Evolutionary conservation across 768 basidiomycete species (phyloP).

Genomic region (Psilocybe cubensis): DNA sequence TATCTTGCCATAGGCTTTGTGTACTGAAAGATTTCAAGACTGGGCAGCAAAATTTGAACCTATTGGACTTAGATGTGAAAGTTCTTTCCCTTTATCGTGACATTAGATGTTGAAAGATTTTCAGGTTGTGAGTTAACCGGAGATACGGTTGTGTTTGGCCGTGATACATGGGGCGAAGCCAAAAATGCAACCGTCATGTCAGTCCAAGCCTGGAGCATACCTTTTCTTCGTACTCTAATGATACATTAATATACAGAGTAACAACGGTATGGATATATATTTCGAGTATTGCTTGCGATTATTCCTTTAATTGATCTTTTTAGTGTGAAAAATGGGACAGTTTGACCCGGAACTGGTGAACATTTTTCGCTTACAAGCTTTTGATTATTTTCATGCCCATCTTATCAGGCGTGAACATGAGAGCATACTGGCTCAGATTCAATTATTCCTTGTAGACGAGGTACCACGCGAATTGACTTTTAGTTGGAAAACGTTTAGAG

Average conservation of each 20-base stretch:
- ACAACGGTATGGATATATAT: constrained; percentile 70
- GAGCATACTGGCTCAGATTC: constrained; percentile 69
- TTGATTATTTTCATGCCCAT: not conserved
- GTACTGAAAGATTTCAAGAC: constrained; percentile 81
- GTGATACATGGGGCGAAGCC: constrained; percentile 72
- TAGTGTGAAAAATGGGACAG: constrained; percentile 98
- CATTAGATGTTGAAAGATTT: not conserved
- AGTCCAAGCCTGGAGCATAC: no score
- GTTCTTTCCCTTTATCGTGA: not conserved
- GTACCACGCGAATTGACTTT: no score
- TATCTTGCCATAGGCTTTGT: constrained; percentile 66
- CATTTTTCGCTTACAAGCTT: not conserved
- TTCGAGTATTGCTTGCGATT: not conserved
- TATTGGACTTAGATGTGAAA: constrained; percentile 73
- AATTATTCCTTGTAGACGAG: constrained; percentile 91
- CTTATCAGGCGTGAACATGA: constrained; percentile 58
- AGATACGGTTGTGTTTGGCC: constrained; percentile 75
- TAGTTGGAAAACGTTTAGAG: not conserved
- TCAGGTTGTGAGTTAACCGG: constrained; percentile 91
- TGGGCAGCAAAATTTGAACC: constrained; percentile 83
- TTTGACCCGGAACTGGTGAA: constrained; percentile 83
- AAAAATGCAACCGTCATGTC: constrained; percentile 82
- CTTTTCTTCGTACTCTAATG: not conserved
- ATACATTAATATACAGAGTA: constrained; percentile 46
- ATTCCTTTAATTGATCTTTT: not conserved